phyloP scores from a whole-genome alignment of 2,329 filamentous ascomycete species.

The Lecanoromycetidae sp. region DNA sequence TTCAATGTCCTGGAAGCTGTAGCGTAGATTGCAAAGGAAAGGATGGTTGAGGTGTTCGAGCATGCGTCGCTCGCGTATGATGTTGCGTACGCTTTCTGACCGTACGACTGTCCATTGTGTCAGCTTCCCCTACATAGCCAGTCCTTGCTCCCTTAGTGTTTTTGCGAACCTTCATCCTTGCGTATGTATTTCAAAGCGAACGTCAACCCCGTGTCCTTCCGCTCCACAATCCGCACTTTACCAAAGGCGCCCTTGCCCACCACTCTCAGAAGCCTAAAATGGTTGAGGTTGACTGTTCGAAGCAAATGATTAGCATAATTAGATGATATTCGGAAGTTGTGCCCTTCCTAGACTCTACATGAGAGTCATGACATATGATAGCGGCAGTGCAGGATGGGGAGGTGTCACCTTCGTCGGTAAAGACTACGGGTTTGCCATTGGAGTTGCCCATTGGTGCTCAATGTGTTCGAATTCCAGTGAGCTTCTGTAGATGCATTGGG shows the following conservation, averaged over 20 bases:
- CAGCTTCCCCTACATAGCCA: conserved; percentile 12
- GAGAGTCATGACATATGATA: background rate
- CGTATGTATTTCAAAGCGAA: conserved; percentile 97
- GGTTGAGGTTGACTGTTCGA: conserved; percentile 75
- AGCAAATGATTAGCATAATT: too few species aligned
- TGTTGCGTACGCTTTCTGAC: conserved; percentile 95
- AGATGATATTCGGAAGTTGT: too few species aligned
- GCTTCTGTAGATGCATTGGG: conserved; percentile 10
- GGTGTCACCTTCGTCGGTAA: conserved; percentile 73
- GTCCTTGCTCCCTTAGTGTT: conserved; percentile 18
- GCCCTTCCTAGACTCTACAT: too few species aligned
- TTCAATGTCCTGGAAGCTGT: conserved; percentile 98
- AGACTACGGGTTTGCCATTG: conserved; percentile 84
- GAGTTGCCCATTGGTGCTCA: conserved; percentile 70
- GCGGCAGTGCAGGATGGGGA: conserved; percentile 1
- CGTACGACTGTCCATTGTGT: conserved; percentile 60
- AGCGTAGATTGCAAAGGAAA: conserved; percentile 95
- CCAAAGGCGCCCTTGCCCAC: conserved; percentile 97
- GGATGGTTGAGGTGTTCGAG: conserved; percentile 95
- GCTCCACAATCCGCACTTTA: conserved; percentile 96
- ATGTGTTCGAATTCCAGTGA: background rate
- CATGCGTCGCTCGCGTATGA: conserved; percentile 94
- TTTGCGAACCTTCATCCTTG: conserved; percentile 78
- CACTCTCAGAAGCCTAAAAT: conserved; percentile 88
- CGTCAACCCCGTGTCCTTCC: conserved; percentile 84